Percentiles rank a stretch among this genome's conserved stretches.
phyloP scores from a whole-genome alignment of 106 monocot genomes.

The Amphibolis antarctica region DNA sequence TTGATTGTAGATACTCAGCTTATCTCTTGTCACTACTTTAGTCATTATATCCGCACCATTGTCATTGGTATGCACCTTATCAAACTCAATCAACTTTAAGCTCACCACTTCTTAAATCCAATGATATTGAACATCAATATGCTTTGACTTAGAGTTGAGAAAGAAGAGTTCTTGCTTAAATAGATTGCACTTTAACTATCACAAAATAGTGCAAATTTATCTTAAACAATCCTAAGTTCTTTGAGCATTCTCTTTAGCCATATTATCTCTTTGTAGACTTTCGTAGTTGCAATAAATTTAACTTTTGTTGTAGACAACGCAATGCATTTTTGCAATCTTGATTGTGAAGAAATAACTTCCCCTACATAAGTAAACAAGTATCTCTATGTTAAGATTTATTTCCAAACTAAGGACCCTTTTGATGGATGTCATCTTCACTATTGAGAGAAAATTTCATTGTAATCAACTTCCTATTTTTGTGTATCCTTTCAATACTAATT shows the following conservation, averaged over 20 bases:
- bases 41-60: conserved; percentile 1
- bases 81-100: background rate
- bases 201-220: background rate
- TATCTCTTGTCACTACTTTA: background rate
- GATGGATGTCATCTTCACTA: background rate
- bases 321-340: background rate
- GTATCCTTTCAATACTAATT: background rate
- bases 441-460: background rate
- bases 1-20: background rate
- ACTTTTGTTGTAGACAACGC: conserved; percentile 1
- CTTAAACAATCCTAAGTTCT: background rate
- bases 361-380: background rate
- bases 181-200: conserved; percentile 2
- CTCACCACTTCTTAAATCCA: background rate
- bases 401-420: background rate
- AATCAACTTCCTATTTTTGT: background rate
- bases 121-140: conserved; percentile 5
- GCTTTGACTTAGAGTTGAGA: background rate
- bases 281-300: background rate
- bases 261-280: background rate
- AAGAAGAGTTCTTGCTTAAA: background rate
- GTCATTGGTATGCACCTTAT: background rate
- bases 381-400: background rate
- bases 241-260: background rate
- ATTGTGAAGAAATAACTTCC: conserved; percentile 1